phyloP scores from a whole-genome alignment of 225 moss, liverwort and hornwort genomes.

The Thuidium tamariscinum region DNA sequence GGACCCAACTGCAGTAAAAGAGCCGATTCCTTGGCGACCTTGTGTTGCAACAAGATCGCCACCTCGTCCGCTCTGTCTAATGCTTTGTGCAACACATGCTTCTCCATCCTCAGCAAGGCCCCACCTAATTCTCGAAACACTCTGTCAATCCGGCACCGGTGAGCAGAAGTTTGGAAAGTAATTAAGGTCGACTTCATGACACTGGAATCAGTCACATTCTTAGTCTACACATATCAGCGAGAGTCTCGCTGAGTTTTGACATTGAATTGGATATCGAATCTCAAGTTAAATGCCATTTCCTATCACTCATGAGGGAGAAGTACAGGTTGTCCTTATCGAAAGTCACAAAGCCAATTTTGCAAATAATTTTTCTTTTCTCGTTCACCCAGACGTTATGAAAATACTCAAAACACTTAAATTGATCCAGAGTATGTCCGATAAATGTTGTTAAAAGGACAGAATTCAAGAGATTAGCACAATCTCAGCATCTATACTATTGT shows the following conservation, averaged over 20 bases:
- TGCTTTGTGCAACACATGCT: constrained; percentile 4
- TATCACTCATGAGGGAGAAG: neutral
- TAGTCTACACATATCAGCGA: neutral
- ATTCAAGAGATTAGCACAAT: neutral
- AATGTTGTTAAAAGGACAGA: neutral
- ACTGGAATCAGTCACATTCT: neutral
- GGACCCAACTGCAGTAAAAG: constrained; percentile 7
- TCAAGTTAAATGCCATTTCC: neutral
- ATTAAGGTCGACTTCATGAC: neutral
- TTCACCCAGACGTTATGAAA: neutral
- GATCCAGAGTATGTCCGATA: neutral
- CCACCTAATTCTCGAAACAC: constrained; percentile 37
- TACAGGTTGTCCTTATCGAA: neutral
- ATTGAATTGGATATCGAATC: neutral
- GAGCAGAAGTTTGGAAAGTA: neutral
- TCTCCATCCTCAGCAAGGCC: constrained; percentile 35
- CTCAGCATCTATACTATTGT: neutral
- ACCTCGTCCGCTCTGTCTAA: constrained; percentile 47
- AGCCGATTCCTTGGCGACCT: constrained; percentile 36
- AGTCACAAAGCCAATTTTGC: neutral
- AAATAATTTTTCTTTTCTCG: too few species aligned
- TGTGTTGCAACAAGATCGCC: constrained; percentile 63
- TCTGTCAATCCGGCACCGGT: neutral
- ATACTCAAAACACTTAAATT: neutral
- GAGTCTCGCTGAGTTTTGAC: neutral